Percentiles rank a stretch among this genome's conserved stretches.
Conservation (phyloP, 1,139 yeast species). For the Lodderomyces jiufengensis region DNA sequence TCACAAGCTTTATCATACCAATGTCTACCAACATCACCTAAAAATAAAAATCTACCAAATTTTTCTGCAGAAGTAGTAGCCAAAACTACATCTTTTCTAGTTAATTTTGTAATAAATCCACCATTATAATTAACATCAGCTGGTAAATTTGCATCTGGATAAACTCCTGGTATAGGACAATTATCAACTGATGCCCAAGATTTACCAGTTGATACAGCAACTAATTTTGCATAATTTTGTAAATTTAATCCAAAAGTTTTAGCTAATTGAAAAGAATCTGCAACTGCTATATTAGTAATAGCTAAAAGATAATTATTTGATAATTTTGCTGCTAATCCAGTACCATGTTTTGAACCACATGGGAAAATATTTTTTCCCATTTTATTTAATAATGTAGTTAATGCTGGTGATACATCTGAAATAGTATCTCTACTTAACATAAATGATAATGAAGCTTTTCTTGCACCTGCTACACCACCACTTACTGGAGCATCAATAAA, state of each 20-base stretch:
- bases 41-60: constrained; percentile 32
- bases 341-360: constrained; percentile 50
- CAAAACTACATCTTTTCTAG: constrained; percentile 55
- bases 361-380: constrained; percentile 57
- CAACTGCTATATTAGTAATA: constrained; percentile 55
- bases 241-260: constrained; percentile 50
- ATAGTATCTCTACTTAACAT: constrained; percentile 47
- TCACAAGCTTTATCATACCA: constrained; percentile 49
- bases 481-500: constrained; percentile 60
- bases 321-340: constrained; percentile 59
- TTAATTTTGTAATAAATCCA: constrained; percentile 54
- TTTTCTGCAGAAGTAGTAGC: constrained; percentile 49
- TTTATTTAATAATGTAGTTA: constrained; percentile 30
- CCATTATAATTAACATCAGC: constrained; percentile 48
- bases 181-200: constrained; percentile 61
- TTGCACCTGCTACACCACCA: constrained; percentile 61
- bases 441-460: constrained; percentile 53
- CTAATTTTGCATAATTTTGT: constrained; percentile 48
- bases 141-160: constrained; percentile 43
- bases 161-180: constrained; percentile 55
- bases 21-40: constrained; percentile 40
- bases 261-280: constrained; percentile 61
- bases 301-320: constrained; percentile 59
- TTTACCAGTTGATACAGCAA: constrained; percentile 57
- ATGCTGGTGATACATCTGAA: constrained; percentile 25